Percentiles rank a stretch among this genome's conserved stretches.
Evolutionary conservation across 352 stramenopile genomes (phyloP).

Genomic region (Blastocystis sp.): DNA sequence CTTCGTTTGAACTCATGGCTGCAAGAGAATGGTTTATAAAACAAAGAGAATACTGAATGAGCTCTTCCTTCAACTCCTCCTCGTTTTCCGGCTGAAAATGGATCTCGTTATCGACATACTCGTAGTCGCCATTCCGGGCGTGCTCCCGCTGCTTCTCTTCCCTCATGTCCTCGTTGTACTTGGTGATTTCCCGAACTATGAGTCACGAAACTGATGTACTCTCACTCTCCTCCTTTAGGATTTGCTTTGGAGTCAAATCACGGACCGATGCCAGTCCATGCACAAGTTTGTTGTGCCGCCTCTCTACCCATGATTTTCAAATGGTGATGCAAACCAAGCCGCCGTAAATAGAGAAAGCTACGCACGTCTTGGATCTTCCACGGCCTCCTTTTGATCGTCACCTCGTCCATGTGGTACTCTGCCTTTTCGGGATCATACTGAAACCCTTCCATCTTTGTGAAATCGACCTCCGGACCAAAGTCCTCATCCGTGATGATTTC

Average conservation of each 20-base stretch:
- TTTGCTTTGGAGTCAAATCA: slow-evolving; percentile 55
- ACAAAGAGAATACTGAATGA: slow-evolving; percentile 18
- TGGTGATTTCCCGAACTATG: slow-evolving; percentile 64
- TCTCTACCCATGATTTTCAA: not conserved
- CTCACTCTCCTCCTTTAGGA: slow-evolving; percentile 57
- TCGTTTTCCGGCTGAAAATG: slow-evolving; percentile 66
- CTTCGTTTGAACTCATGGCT: slow-evolving; percentile 1
- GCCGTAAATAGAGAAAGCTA: slow-evolving; percentile 49
- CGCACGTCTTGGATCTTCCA: slow-evolving; percentile 56
- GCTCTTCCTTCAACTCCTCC: slow-evolving; percentile 6
- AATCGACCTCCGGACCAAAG: slow-evolving; percentile 52
- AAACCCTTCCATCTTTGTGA: slow-evolving; percentile 59
- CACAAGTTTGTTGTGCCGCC: slow-evolving; percentile 50
- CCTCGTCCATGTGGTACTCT: slow-evolving; percentile 40
- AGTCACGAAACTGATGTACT: not conserved
- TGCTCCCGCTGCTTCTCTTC: slow-evolving; percentile 53
- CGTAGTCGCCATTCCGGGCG: slow-evolving; percentile 41
- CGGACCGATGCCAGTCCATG: slow-evolving; percentile 53
- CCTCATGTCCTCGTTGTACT: slow-evolving; percentile 66
- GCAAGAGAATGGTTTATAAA: slow-evolving; percentile 6
- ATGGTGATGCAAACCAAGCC: not conserved
- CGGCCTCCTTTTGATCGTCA: slow-evolving; percentile 28
- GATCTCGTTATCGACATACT: slow-evolving; percentile 64
- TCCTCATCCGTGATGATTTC: slow-evolving; percentile 54
- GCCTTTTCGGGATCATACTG: slow-evolving; percentile 58